These are phyloP conservation scores for Kodamaea arcana DNA, from an alignment of 1,139 yeast genomes.

Conservation along the genomic window DNA sequence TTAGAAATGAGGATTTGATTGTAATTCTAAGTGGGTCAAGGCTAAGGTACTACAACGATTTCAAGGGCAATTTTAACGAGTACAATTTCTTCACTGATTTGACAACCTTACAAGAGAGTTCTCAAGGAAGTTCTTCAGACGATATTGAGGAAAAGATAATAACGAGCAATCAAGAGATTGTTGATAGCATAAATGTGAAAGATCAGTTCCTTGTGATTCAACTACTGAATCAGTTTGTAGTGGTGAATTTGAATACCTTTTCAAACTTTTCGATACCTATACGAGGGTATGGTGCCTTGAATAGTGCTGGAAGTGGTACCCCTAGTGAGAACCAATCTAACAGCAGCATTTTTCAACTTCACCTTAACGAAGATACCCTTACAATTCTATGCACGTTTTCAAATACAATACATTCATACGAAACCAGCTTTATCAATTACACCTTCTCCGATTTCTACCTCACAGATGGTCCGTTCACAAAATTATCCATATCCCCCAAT, in stretches of 20 bases:
- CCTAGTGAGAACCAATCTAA: too few relatives aligned
- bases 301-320: neutral
- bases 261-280: constrained; percentile 27
- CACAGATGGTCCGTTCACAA: constrained; percentile 57
- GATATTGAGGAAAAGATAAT: constrained; percentile 14
- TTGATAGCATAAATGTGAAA: constrained; percentile 23
- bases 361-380: constrained; percentile 10
- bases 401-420: constrained; percentile 26
- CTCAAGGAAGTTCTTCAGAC: constrained; percentile 11
- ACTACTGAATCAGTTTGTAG: constrained; percentile 23
- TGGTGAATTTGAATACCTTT: constrained; percentile 24
- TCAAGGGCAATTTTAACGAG: constrained; percentile 63
- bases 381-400: constrained; percentile 26
- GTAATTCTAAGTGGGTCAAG: constrained; percentile 56
- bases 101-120: constrained; percentile 33
- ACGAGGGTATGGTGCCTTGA: too few relatives aligned
- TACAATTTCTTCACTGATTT: constrained; percentile 17
- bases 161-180: constrained; percentile 29
- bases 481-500: constrained; percentile 55
- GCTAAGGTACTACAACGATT: constrained; percentile 63
- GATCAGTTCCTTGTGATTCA: constrained; percentile 29
- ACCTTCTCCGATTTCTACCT: constrained; percentile 33
- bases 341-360: constrained; percentile 1
- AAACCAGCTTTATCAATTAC: constrained; percentile 23
- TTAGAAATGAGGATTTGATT: constrained; percentile 55